Base-by-base conservation (phyloP, 257 asterid genomes). In the Petunia axillaris region DNA sequence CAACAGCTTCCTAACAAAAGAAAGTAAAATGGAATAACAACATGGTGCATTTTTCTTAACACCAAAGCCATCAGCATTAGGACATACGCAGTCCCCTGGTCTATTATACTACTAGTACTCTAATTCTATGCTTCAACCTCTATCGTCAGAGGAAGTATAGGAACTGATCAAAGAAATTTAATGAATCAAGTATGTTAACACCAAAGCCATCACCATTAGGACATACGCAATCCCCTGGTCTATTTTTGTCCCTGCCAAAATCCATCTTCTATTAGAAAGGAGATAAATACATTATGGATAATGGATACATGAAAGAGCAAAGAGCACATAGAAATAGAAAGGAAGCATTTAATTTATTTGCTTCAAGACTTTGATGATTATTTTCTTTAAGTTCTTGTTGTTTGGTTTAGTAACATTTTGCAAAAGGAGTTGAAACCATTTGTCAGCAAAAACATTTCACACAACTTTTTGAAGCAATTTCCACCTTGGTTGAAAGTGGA, bases 171-270 rank as follows among this genome's bases (percentile, higher is more conserved):
- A 54, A 1, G 25, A 54, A 54, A 8, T 43, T 57, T 75, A 87
- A 82, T 84, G 86, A 78, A 87, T 80, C 52, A 84, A 76, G 59
- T 83, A 87, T 13, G 88, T 83, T 71, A 85, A 50, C 25, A 37
- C 64, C 82, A 87, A 80, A 37, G 90, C 90, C 82, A 85, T 37
- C 74, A 85, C 78, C 88, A 85, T 83, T 50, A 87, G 80, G 40
- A 68, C 40, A 39, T 83, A 87, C 0, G 90, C 88, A 7, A 85
- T 68, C 43, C 89, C 88, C 57, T 87, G 87, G 84, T 83, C 86
- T 67, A 85, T 77, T 37, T 83, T 55, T 10, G 81, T 83, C 50
- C 88, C 88, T 87, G 87, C 74, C 71, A 53, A 7, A 36, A 36
- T 35, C 38, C 38, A 44, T n/a, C 37, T 2, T 5, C 8, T 10